Evolutionary conservation across 106 monocot species (phyloP).

Genomic region (Dactylorhiza incarnata): DNA sequence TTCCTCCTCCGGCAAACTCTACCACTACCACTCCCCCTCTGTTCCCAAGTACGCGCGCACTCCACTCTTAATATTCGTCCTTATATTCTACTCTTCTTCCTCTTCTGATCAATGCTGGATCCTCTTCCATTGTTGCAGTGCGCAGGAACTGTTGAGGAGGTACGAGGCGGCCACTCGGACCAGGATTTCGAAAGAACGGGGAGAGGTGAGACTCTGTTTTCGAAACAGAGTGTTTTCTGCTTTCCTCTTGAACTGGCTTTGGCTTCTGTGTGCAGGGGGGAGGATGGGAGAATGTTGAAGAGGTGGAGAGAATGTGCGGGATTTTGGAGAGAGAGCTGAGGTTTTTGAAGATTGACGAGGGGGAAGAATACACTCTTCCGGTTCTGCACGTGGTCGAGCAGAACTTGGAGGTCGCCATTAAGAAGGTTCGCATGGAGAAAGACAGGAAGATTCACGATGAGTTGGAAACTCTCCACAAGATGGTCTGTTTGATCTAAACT

Average conservation of each 20-base stretch:
- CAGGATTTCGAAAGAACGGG: slow-evolving; percentile 35
- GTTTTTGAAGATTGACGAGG: slow-evolving; percentile 60
- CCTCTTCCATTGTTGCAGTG: slow-evolving; percentile 16
- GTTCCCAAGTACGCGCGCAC: slow-evolving; percentile 25
- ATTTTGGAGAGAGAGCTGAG: slow-evolving; percentile 58
- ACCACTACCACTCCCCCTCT: slow-evolving; percentile 62
- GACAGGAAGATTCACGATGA: slow-evolving; percentile 8
- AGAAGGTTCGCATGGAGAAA: slow-evolving; percentile 12
- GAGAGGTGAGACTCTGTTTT: slow-evolving; percentile 13
- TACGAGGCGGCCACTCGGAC: slow-evolving; percentile 48
- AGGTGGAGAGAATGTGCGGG: slow-evolving; percentile 52
- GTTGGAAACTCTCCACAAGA: neutral
- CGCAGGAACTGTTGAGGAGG: slow-evolving; percentile 46
- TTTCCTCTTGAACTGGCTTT: neutral
- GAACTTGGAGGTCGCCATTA: slow-evolving; percentile 60
- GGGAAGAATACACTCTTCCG: slow-evolving; percentile 49
- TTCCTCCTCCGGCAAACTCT: slow-evolving; percentile 83
- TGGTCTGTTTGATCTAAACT: neutral
- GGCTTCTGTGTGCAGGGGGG: slow-evolving; percentile 26
- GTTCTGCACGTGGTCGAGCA: slow-evolving; percentile 44
- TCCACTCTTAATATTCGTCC: neutral
- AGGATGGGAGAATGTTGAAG: slow-evolving; percentile 26
- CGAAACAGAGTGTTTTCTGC: too few species aligned
- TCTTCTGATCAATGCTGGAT: neutral
- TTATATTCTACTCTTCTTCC: neutral